Percentiles rank a stretch among this genome's conserved stretches.
Conservation (phyloP, 768 basidiomycete genomes). For the Agaricus blazei region DNA sequence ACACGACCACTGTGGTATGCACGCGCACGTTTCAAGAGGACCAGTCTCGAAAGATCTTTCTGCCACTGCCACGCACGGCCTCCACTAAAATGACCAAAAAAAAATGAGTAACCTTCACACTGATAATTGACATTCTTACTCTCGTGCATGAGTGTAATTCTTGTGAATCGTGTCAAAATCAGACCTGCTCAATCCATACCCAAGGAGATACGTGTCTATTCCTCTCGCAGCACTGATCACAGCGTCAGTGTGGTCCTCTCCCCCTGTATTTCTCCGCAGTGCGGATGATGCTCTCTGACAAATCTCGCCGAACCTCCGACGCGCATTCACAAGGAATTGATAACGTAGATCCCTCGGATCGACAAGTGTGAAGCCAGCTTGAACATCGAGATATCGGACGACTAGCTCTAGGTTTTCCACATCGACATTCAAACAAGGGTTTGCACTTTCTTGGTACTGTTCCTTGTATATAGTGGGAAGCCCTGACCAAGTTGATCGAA, state of each 20-base stretch:
- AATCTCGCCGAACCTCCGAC: slow-evolving; percentile 61
- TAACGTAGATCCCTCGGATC: slow-evolving; percentile 74
- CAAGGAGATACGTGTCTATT: slow-evolving; percentile 71
- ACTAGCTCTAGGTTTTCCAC: slow-evolving; percentile 68
- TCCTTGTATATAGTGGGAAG: slow-evolving; percentile 66
- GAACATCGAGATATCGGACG: slow-evolving; percentile 58
- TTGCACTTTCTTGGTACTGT: slow-evolving; percentile 48
- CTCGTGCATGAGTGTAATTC: slow-evolving; percentile 55
- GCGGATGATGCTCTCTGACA: slow-evolving; percentile 63
- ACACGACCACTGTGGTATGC: slow-evolving; percentile 72
- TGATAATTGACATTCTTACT: slow-evolving; percentile 34
- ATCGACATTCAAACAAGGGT: slow-evolving; percentile 54
- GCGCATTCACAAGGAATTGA: slow-evolving; percentile 52
- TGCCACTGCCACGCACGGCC: slow-evolving; percentile 62
- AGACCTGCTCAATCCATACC: slow-evolving; percentile 57
- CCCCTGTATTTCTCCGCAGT: slow-evolving; percentile 54
- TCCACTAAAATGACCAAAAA: slow-evolving; percentile 39
- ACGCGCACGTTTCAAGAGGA: slow-evolving; percentile 74
- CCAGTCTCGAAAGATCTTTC: slow-evolving; percentile 68
- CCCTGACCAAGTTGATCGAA: slow-evolving; percentile 74
- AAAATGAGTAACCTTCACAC: background rate
- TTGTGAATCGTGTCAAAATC: slow-evolving; percentile 64
- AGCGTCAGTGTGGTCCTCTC: slow-evolving; percentile 85
- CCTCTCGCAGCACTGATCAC: slow-evolving; percentile 67
- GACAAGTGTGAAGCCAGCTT: slow-evolving; percentile 69